Base-by-base conservation (phyloP, 805 yeast species). In the Pichia occidentalis region DNA sequence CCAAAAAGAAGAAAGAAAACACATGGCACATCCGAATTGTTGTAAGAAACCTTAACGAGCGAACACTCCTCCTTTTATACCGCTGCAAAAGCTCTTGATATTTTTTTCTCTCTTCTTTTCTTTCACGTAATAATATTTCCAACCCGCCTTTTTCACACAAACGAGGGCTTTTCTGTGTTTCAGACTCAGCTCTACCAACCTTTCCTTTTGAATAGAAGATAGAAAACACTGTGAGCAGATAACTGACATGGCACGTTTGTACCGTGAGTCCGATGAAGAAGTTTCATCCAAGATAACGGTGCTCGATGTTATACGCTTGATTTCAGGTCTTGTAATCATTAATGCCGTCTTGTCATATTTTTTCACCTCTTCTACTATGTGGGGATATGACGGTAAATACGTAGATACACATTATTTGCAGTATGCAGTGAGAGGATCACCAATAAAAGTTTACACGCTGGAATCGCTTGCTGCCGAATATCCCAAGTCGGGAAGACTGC, bases 351-450 rank as follows among this genome's bases (percentile, higher is more conserved):
- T 71, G 3, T 79, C 85, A 1, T 79, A 73, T 60, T 67, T 68
- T 61, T 64, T 77, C 43, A 81, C 87, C 0, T 67, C 71, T 2
- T 54, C 80, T 0, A 39, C 70, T 3, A 64, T 74, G 1, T 80
- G 86, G 86, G 82, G 83, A 5, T 68, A 71, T 51, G 54, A 65
- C 3, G 80, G 82, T 1, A 65, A 65, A 45, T 68, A 68, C 61
- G 41, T 68, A 12, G 65, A 73, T 50, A 55, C 61, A 3, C 42
- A 64, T 5, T 81, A 67, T 47, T 50, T 53, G 32, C 14, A 3
- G 11, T 63, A 32, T 17, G n/a, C 13, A 7, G 53, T 44, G 17
- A 47, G 8, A 29, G 50, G 24, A 22, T 50, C 18, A 18, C 44
- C 42, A 9, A 31, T 39, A 8, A 56, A 59, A 33, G 51, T 53